These are phyloP conservation scores for Penicillium sp. DNA, from an alignment of 2,329 filamentous ascomycete genomes.

Conservation along the genomic window DNA sequence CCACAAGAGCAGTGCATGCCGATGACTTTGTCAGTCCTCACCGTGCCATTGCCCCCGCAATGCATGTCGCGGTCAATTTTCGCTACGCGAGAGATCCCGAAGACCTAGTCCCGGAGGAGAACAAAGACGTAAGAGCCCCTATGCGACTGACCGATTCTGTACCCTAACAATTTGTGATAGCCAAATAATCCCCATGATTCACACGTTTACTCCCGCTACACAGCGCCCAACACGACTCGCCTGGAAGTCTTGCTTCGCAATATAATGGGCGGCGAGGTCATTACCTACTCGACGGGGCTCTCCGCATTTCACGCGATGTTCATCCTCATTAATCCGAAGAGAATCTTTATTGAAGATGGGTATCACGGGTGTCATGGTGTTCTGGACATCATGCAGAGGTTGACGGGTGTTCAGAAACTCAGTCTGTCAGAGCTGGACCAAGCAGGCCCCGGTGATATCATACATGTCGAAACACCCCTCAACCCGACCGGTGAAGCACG, in stretches of 20 bases:
- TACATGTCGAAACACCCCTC: slow-evolving; percentile 88
- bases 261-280: slow-evolving; percentile 13
- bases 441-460: slow-evolving; percentile 73
- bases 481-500: slow-evolving; percentile 84
- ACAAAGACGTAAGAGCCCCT: slow-evolving; percentile 12
- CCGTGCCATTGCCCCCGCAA: slow-evolving; percentile 19
- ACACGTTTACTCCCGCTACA: slow-evolving; percentile 17
- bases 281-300: slow-evolving; percentile 78
- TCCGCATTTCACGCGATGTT: slow-evolving; percentile 85
- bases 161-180: neutral
- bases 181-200: slow-evolving; percentile 14
- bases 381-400: slow-evolving; percentile 68
- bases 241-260: slow-evolving; percentile 12
- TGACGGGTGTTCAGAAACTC: slow-evolving; percentile 73
- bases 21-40: slow-evolving; percentile 20
- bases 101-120: slow-evolving; percentile 13
- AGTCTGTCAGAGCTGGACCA: slow-evolving; percentile 69
- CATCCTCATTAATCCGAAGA: slow-evolving; percentile 75
- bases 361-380: slow-evolving; percentile 95
- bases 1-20: slow-evolving; percentile 18
- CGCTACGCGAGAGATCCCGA: slow-evolving; percentile 18
- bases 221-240: slow-evolving; percentile 16
- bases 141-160: neutral
- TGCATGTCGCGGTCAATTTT: slow-evolving; percentile 20
- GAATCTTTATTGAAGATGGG: slow-evolving; percentile 77